Evolutionary conservation across 106 monocot genomes (phyloP), one percentile per base, ranked within the genome.

Genomic region (Apostasia ramifera): DNA sequence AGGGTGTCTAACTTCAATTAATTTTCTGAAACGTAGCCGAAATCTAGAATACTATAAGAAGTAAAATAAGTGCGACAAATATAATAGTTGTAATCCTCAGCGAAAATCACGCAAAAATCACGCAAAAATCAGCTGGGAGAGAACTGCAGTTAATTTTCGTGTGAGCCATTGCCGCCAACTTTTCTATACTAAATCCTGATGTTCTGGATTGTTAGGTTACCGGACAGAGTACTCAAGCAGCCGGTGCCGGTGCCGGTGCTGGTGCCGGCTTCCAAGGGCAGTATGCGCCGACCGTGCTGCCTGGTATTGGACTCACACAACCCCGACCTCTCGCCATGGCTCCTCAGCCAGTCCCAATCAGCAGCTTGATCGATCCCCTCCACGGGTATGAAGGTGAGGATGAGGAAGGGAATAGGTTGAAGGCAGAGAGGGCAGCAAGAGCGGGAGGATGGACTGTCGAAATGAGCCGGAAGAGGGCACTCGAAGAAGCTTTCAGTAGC

Each of bases 401-500:
- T 60, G 91, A 88, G 63, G 94, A 88, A 58, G 67, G 77, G 45
- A 64, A 71, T 77, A 84, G 64, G 73, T 46, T 86, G 40, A 81
- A 77, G 45, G 85, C 88, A 46, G 84, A 82, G 46, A 84, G 78
- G 58, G 87, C 72, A 0, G 86, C 87, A 1, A 84, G 80, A 56
- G 95, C 95, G 43, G 95, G 95, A 8, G 95, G 95, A 39, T 95
- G 95, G 95, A 91, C 82, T 2, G 6, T 55, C 1, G 95, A 92
- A 10, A 41, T 88, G 63, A 72, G 91, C 73, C 86, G 74, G 71
- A 85, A 63, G 75, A 79, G 95, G 67, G 88, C 95, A 6, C 63
- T 91, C 8, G 86, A 95, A 78, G 95, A 95, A 71, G 86, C 95
- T 47, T 91, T 95, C 79, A 77, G 82, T 63, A 82, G 86, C 61